phyloP scores from a whole-genome alignment of 805 yeast genomes.

The Metschnikowia colocasiae region DNA sequence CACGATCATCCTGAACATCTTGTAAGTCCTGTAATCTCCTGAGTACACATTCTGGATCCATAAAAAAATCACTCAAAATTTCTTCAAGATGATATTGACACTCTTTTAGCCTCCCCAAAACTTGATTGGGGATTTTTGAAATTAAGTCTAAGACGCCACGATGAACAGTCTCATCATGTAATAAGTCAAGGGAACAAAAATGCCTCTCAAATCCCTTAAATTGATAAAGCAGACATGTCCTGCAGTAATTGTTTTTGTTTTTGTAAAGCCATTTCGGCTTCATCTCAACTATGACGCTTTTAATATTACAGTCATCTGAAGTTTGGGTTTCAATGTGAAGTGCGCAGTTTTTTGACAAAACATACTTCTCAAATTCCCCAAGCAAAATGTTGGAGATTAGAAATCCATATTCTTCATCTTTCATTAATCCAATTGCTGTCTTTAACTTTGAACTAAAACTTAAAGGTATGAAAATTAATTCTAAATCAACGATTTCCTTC shows the following conservation, averaged over 20 bases:
- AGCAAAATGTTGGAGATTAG: constrained; percentile 41
- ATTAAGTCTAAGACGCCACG: constrained; percentile 14
- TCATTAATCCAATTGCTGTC: constrained; percentile 25
- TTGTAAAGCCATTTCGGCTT: constrained; percentile 21
- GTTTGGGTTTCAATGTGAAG: constrained; percentile 20
- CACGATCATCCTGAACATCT: constrained; percentile 30
- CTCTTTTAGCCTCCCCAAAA: constrained; percentile 2
- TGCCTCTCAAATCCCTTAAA: constrained; percentile 13
- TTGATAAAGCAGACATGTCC: constrained; percentile 18
- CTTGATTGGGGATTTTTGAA: constrained; percentile 7
- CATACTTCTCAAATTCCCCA: constrained; percentile 26
- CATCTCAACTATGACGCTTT: constrained; percentile 13
- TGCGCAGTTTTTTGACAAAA: constrained; percentile 35
- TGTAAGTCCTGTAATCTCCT: constrained; percentile 35
- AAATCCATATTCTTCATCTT: constrained; percentile 43
- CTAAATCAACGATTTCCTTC: constrained; percentile 29
- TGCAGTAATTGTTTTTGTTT: constrained; percentile 13
- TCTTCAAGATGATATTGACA: constrained; percentile 1
- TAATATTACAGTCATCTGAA: not conserved
- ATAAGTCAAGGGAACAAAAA: constrained; percentile 17
- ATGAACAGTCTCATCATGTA: constrained; percentile 5
- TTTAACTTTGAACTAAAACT: constrained; percentile 30
- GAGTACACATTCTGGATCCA: constrained; percentile 17
- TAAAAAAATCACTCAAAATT: constrained; percentile 1
- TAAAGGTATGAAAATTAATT: constrained; percentile 28